Base-by-base conservation (phyloP, 2,329 filamentous ascomycete genomes). In the Magnaporthiopsis rhizophila region DNA sequence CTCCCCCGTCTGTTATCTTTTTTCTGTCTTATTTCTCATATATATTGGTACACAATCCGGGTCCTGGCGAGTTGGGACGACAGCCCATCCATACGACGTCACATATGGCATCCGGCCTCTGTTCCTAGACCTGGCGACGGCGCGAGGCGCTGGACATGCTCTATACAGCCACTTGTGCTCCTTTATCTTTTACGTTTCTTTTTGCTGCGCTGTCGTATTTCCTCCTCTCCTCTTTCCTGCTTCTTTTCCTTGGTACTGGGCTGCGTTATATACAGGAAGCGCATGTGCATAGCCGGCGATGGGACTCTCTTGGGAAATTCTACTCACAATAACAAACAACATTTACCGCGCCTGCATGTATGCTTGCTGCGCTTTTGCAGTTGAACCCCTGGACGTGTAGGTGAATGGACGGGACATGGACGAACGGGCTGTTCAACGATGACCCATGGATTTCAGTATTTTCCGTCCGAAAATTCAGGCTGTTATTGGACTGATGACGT, bases 271-370 rank as follows among this genome's bases (percentile, higher is more conserved):
- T 61, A 61, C 59, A 45, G 59, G 32, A 38, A 56, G 50, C 36
- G 61, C 21, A 62, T 26, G 50, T 53, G 61, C 61, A 62, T 62
- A 62, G 61, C 61, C 61, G 38, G 61, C 26, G n/a, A 38, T 45
- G 59, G n/a, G 45, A 21, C 45, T 53, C n/a, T 53, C 9, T 53
- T 53, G 38, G 38, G 15, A 6, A 50, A 50, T 50, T 15, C 38
- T 21, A 13, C 21, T 21, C 30, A 30, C 38, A 21, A 18, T 15
- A 18, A 5, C 38, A 36, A 36, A 36, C 34, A 36, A 13, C 34
- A 36, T 36, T 36, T 36, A 36, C 12, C 34, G 34, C 34, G 34
- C 34, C 18, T 30, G 38, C 15, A 21, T 50, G 15, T 50, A 18
- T 50, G 4, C 21, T 8, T 30, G 30, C 30, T 7, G 30, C 3